Conservation (phyloP, 768 basidiomycete genomes). For the Podaxis sp. region DNA sequence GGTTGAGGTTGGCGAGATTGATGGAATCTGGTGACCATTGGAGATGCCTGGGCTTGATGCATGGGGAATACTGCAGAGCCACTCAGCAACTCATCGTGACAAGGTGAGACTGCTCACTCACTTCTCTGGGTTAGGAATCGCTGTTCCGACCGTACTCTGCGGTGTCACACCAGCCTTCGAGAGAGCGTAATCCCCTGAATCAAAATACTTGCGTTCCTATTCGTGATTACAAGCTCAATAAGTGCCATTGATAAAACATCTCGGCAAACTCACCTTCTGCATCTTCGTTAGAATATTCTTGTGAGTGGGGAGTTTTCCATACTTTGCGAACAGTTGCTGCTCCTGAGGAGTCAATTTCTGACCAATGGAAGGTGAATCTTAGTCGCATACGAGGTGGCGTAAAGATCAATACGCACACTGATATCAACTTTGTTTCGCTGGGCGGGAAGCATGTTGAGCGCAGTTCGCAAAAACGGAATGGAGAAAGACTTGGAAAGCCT, state of each 20-base stretch:
- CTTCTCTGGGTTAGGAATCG: slow-evolving; percentile 98
- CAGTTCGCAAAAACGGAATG: slow-evolving; percentile 24
- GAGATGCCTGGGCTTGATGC: slow-evolving; percentile 65
- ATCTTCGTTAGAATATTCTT: slow-evolving; percentile 94
- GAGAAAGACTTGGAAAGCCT: slow-evolving; percentile 18
- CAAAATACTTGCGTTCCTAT: slow-evolving; percentile 98
- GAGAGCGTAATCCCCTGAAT: slow-evolving; percentile 97
- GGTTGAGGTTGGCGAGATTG: slow-evolving; percentile 71
- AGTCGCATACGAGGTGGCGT: slow-evolving; percentile 21
- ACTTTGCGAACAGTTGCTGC: slow-evolving; percentile 90
- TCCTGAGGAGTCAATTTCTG: slow-evolving; percentile 88
- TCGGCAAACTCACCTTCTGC: slow-evolving; percentile 71
- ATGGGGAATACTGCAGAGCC: slow-evolving; percentile 77
- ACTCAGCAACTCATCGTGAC: slow-evolving; percentile 19
- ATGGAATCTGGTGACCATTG: slow-evolving; percentile 56
- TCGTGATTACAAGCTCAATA: slow-evolving; percentile 19
- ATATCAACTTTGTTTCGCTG: slow-evolving; percentile 93
- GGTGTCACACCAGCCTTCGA: slow-evolving; percentile 93
- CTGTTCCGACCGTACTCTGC: slow-evolving; percentile 88
- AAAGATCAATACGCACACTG: slow-evolving; percentile 57
- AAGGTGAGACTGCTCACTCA: slow-evolving; percentile 38
- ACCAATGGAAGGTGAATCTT: slow-evolving; percentile 12
- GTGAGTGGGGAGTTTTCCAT: slow-evolving; percentile 91
- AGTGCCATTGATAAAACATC: slow-evolving; percentile 15
- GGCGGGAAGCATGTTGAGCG: slow-evolving; percentile 62